phyloP scores from a whole-genome alignment of 768 basidiomycete species.

The Chalciporus piperatus region DNA sequence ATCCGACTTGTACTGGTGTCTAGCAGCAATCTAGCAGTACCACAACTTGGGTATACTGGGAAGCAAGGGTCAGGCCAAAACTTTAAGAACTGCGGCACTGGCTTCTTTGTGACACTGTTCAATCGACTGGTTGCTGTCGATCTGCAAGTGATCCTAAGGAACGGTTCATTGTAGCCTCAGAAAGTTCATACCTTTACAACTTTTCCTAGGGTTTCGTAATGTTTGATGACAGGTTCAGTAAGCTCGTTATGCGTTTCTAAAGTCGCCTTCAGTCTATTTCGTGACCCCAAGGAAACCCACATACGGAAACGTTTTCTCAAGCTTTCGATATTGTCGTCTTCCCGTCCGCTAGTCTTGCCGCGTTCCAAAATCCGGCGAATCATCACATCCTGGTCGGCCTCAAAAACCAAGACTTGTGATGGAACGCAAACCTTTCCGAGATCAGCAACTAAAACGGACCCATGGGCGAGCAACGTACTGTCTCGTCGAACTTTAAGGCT shows the following conservation, averaged over 20 bases:
- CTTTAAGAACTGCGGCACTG: conserved; percentile 47
- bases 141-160: conserved; percentile 38
- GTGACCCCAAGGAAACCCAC: conserved; percentile 23
- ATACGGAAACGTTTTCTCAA: conserved; percentile 95
- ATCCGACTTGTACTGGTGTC: conserved; percentile 55
- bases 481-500: conserved; percentile 84
- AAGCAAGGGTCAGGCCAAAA: conserved; percentile 34
- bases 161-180: background rate
- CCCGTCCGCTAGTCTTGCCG: conserved; percentile 90
- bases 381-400: conserved; percentile 87
- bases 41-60: conserved; percentile 5
- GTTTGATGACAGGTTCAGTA: conserved; percentile 90
- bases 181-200: conserved; percentile 71
- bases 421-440: conserved; percentile 73
- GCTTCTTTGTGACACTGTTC: conserved; percentile 71
- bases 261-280: background rate
- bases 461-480: conserved; percentile 46
- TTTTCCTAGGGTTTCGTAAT: conserved; percentile 35
- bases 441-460: conserved; percentile 14
- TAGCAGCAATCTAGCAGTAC: background rate
- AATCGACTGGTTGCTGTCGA: conserved; percentile 64
- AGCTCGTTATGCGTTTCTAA: conserved; percentile 81
- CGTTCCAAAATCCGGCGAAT: conserved; percentile 81
- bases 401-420: conserved; percentile 79
- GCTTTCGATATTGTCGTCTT: conserved; percentile 91